Conservation (phyloP, 2,329 filamentous ascomycete genomes). For the Pseudogymnoascus sp. region DNA sequence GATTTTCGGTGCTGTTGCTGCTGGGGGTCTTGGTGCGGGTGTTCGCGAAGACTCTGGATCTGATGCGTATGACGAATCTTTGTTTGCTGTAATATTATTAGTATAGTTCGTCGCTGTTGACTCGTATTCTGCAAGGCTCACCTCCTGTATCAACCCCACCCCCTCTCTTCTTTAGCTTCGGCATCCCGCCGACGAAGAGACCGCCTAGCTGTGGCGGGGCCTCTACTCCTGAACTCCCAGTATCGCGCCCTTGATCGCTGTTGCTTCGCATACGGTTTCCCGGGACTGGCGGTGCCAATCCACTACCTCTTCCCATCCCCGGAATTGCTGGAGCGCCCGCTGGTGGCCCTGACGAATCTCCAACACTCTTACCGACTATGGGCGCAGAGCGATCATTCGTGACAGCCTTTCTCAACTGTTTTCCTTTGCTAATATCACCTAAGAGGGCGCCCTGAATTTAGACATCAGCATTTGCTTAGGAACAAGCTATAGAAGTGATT, state of each 20-base stretch:
- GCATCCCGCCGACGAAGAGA: constrained; percentile 89
- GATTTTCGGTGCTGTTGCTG: constrained; percentile 46
- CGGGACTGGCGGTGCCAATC: constrained; percentile 65
- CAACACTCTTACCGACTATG: constrained; percentile 49
- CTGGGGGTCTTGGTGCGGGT: constrained; percentile 45
- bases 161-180: constrained; percentile 81
- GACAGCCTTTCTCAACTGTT: constrained; percentile 70
- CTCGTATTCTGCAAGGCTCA: constrained; percentile 27
- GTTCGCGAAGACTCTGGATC: constrained; percentile 65
- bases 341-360: constrained; percentile 50
- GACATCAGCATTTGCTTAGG: constrained; percentile 20
- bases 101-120: constrained; percentile 8
- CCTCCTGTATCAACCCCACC: constrained; percentile 70
- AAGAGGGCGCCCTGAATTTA: constrained; percentile 68
- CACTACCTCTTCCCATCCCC: constrained; percentile 49
- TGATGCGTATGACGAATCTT: constrained; percentile 67
- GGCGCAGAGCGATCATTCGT: constrained; percentile 92
- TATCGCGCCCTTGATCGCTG: constrained; percentile 59
- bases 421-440: constrained; percentile 78
- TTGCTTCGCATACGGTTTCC: constrained; percentile 69
- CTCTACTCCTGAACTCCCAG: constrained; percentile 39
- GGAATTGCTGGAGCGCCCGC: constrained; percentile 77
- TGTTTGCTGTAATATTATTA: constrained; percentile 43
- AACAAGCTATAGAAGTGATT: constrained; percentile 5
- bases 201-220: constrained; percentile 75